phyloP scores from a whole-genome alignment of 2,329 filamentous ascomycete genomes.

The Curvularia eragrostidis region DNA sequence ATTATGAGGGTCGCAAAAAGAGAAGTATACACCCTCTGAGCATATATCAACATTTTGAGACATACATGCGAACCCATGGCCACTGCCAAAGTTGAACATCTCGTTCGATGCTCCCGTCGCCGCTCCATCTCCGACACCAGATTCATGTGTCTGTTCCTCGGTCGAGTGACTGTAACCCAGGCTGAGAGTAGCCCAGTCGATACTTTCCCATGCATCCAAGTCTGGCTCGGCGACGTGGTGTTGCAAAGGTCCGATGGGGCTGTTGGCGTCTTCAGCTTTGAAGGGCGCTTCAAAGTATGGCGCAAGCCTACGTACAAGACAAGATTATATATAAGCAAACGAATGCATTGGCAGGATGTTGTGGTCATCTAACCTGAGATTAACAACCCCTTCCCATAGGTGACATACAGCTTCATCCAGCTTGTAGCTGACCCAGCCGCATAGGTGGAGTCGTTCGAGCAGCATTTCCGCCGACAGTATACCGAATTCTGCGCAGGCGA shows the following conservation, averaged over 20 bases:
- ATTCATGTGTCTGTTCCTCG: not conserved
- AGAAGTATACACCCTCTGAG: not conserved
- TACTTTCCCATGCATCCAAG: slow-evolving; percentile 41
- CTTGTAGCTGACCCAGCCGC: slow-evolving; percentile 50
- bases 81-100: not conserved
- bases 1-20: slow-evolving; percentile 13
- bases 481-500: slow-evolving; percentile 43
- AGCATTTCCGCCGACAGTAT: slow-evolving; percentile 35
- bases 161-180: slow-evolving; percentile 7
- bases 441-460: slow-evolving; percentile 41
- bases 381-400: slow-evolving; percentile 42
- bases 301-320: slow-evolving; percentile 38
- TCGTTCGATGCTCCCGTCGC: not conserved
- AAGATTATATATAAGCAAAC: slow-evolving; percentile 43
- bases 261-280: slow-evolving; percentile 26
- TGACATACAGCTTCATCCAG: slow-evolving; percentile 40
- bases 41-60: slow-evolving; percentile 1
- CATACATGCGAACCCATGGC: slow-evolving; percentile 27
- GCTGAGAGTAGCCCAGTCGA: slow-evolving; percentile 38
- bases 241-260: slow-evolving; percentile 41
- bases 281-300: slow-evolving; percentile 30
- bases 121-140: not conserved
- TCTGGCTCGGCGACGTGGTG: slow-evolving; percentile 37
- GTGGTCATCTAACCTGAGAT: slow-evolving; percentile 47
- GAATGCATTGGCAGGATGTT: slow-evolving; percentile 34